Percentiles rank a stretch among this genome's conserved stretches.
These are phyloP conservation scores for Trichosporon sp. DNA, from an alignment of 1,284 basidiomycete genomes.

Conservation along the genomic window DNA sequence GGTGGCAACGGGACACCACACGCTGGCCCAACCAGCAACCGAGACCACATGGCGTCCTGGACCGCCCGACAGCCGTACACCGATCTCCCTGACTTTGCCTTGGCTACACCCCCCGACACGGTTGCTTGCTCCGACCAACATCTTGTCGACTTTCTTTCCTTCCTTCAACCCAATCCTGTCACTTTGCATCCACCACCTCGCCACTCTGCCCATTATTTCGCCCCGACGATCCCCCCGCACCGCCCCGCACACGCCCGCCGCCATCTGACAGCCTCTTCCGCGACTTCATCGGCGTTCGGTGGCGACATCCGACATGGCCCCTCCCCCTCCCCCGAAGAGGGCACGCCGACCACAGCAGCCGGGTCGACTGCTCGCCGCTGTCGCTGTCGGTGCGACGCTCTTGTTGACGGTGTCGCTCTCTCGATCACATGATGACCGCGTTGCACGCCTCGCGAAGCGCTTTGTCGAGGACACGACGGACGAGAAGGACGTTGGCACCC, in stretches of 20 bases:
- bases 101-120: not conserved
- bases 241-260: not conserved
- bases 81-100: not conserved
- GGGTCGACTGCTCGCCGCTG: not conserved
- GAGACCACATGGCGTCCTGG: not conserved
- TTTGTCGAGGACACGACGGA: not conserved
- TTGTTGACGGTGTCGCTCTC: not conserved
- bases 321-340: not conserved
- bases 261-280: not conserved
- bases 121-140: not conserved
- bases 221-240: not conserved
- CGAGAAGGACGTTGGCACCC: conserved; percentile 21
- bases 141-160: not conserved
- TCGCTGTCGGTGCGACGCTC: not conserved
- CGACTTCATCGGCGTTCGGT: not conserved
- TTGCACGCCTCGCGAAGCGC: conserved; percentile 3
- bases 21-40: not conserved
- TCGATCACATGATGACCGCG: not conserved
- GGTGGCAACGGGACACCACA: not conserved
- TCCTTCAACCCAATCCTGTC: not conserved
- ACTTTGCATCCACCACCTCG: not conserved
- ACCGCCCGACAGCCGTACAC: not conserved
- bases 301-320: conserved; percentile 1
- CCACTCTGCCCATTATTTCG: not conserved
- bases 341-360: not conserved